Evolutionary conservation across 106 monocot species (phyloP), one percentile per base, ranked within the genome.

Genomic region (Platanthera zijinensis): DNA sequence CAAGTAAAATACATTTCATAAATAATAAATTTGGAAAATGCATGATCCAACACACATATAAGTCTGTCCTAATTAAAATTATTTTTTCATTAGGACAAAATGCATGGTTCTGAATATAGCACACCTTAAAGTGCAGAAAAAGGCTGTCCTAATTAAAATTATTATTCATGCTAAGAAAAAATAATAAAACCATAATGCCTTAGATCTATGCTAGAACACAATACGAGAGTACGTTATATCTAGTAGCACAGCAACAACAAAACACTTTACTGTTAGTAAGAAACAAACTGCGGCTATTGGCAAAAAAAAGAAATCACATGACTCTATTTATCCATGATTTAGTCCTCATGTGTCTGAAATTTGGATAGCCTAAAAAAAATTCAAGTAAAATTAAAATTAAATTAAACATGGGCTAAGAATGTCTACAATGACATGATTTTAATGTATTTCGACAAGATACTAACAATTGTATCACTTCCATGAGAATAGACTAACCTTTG

Each of bases 401-500:
- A 70, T 70, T 48, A 48, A 48, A 12, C 13, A 17, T 48, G 48
- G 46, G 15, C 12, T 17, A 70, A 70, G 48, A 70, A 70, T 70
- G 48, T 70, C n/a, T 48, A 48, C 46, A 69, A 70, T 47, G 1
- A 70, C 5, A 12, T 46, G 46, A 69, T 46, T 45, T 12, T 8
- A 10, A 69, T 0, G 11, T 69, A 12, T 6, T 69, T 12, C 1
- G 45, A 69, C 69, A 69, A 46, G 3, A 46, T 39, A 64, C 8
- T 64, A 18, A 22, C n/a, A 70, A 12, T 70, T n/a, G n/a, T 47
- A 7, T n/a, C 47, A 70, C n/a, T 22, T 51, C 2, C 22, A 18
- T 19, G 8, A 7, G 0, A 0, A 72, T 50, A 21, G 19, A 72
- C 52, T 81, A 64, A 94, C 99, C 94, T 99, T 99, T 76, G 87